These are phyloP conservation scores for Neonectria faginata DNA, from an alignment of 2,329 filamentous ascomycete genomes.

Conservation along the genomic window DNA sequence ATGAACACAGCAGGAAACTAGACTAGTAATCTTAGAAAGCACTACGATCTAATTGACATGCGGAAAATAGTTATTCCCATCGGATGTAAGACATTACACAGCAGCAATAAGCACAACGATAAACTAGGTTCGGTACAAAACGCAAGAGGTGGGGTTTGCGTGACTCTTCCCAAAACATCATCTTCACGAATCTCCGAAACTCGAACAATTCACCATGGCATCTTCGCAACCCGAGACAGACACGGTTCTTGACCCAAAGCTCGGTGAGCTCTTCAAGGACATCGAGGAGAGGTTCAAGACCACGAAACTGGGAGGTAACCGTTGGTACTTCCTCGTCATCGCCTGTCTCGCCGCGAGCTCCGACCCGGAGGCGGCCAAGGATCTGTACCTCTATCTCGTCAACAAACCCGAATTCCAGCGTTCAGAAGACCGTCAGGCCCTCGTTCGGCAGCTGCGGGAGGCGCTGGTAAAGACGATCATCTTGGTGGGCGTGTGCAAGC, in stretches of 20 bases:
- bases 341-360: conserved; percentile 36
- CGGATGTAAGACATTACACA: not conserved
- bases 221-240: conserved; percentile 4
- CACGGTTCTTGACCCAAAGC: conserved; percentile 17
- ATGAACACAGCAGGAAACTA: not conserved
- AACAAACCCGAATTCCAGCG: conserved; percentile 55
- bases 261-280: conserved; percentile 30
- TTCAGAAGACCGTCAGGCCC: conserved; percentile 56
- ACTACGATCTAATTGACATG: not conserved
- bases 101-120: not conserved
- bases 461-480: conserved; percentile 68
- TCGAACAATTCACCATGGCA: conserved; percentile 10
- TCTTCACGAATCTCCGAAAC: not conserved
- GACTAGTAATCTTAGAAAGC: not conserved
- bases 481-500: conserved; percentile 72
- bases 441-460: conserved; percentile 67
- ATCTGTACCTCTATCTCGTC: conserved; percentile 47
- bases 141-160: not conserved
- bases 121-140: not conserved
- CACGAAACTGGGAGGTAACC: conserved; percentile 32
- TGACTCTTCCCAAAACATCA: not conserved
- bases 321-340: conserved; percentile 37
- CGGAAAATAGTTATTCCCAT: not conserved
- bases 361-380: conserved; percentile 34
- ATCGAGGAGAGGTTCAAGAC: conserved; percentile 32